Base-by-base conservation (phyloP, 106 monocot species). In the Chionographis japonica region DNA sequence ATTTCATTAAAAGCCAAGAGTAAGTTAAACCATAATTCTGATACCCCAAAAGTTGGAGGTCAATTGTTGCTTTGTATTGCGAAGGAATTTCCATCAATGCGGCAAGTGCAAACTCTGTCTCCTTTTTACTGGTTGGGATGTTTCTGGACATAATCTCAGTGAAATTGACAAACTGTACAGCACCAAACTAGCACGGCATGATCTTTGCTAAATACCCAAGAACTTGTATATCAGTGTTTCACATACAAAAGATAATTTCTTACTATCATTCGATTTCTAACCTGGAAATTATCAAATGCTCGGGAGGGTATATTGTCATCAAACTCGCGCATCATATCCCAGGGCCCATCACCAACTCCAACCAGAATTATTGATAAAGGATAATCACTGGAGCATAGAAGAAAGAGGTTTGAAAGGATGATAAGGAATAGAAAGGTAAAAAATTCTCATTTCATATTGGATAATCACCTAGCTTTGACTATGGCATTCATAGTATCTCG, bases 271-370 rank as follows among this genome's bases (percentile, higher is more conserved):
- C 11, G 17, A 35, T 15, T 49, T 12, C n/a, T 72, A 61, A 92
- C 92, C 83, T 92, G 85, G 67, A 92, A 92, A 66, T 92, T 92
- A 58, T 88, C 85, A 70, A 92, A 92, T 67, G 82, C 59, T 15
- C 92, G 82, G 1, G 75, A 58, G 53, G 92, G 88, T 62, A 92
- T 85, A 71, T 92, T 82, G 55, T 92, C 92, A 68, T 92, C 92
- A 76, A 92, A 92, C 56, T 88, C 75, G 8, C 40, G 82, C 92
- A 92, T 88, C 85, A 92, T 83, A 14, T 92, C 88, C 92, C 92
- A 92, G 2, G 92, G 92, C 17, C 92, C 88, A 56, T 92, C 91
- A 59, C 87, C 91, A 57, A 91, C 91, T 49, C 87, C 91, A 57
- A 91, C 91, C 52, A 91, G 56, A 56, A 91, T 82, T 27, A 91